Evolutionary conservation across 2,329 filamentous ascomycete species (phyloP), one percentile per base, ranked within the genome.

Genomic region (Fusarium sarcochroum): DNA sequence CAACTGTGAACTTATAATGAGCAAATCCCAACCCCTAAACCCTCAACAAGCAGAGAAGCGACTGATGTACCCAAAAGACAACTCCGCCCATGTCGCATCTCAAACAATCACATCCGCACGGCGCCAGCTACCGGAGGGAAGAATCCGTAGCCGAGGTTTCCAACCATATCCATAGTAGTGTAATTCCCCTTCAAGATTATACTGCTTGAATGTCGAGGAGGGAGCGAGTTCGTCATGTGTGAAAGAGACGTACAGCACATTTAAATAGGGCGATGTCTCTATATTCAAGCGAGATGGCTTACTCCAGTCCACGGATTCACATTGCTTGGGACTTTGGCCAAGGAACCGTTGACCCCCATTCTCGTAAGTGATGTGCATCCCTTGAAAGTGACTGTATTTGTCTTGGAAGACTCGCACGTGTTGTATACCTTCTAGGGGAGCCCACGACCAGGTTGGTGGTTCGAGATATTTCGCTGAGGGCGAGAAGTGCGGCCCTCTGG

Each of bases 191-290:
- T 7, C 3, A 13, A 44, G 30, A 21, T 7, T 3, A 23, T 48
- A 37, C 10, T 13, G 7, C 20, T 15, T 21, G 15, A 8, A 4
- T 7, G 30, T n/a, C 15, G 8, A 14, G 6, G 2, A 9, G 9
- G 7, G 3, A 13, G 1, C 5, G 2, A 2, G 7, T 18, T 4
- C 8, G 2, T 6, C n/a, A 3, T 9, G 2, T 14, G 1, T 18
- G 10, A 57, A 51, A 7, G 7, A 11, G 9, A 51, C 21, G 7
- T 7, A 13, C 14, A 1, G 3, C 14, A 8, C 4, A 8, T 11
- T 7, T 17, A 14, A 10, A 7, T 3, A n/a, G 10, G 11, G 7
- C 4, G 11, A 8, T 13, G 11, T 25, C 13, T 25, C 17, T 7
- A 56, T 4, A 27, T 27, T 23, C n/a, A 56, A 4, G 14, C 7